Conservation (phyloP, 2,329 filamentous ascomycete genomes). For the Colletotrichum magnum region DNA sequence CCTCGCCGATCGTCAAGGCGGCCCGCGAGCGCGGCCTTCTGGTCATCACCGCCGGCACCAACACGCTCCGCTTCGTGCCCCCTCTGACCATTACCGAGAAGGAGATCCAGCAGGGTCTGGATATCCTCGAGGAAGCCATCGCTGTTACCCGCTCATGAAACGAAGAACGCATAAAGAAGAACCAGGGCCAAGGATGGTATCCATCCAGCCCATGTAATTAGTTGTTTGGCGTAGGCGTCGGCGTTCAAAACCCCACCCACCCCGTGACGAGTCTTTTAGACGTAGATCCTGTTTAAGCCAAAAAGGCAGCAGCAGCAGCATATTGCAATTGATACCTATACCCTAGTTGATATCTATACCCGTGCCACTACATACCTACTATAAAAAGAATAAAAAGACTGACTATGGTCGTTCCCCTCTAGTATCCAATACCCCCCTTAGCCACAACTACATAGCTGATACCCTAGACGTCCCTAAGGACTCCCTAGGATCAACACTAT, state of each 20-base stretch:
- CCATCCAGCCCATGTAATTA: conserved; percentile 20
- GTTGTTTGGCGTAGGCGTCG: conserved; percentile 30
- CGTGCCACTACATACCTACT: too few species aligned
- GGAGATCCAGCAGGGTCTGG: conserved; percentile 84
- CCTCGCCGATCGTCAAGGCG: conserved; percentile 81
- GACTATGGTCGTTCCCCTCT: too few species aligned
- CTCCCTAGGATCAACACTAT: too few species aligned
- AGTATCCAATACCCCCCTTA: too few species aligned
- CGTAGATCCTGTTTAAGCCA: conserved; percentile 17
- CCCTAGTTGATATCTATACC: too few species aligned
- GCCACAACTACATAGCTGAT: too few species aligned
- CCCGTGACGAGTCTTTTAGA: conserved; percentile 16
- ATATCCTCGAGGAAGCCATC: conserved; percentile 80
- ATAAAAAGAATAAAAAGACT: too few species aligned
- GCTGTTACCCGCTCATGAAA: conserved; percentile 53
- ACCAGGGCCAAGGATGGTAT: too few species aligned
- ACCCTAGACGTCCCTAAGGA: too few species aligned
- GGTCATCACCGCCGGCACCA: conserved; percentile 92
- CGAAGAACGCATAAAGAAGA: background rate
- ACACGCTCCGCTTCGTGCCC: conserved; percentile 93
- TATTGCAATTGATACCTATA: background rate
- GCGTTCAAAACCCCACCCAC: conserved; percentile 27
- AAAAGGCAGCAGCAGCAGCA: background rate
- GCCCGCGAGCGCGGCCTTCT: conserved; percentile 89
- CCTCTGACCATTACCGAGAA: conserved; percentile 84